Conservation (phyloP, 768 basidiomycete species). For the Collybia nuda region DNA sequence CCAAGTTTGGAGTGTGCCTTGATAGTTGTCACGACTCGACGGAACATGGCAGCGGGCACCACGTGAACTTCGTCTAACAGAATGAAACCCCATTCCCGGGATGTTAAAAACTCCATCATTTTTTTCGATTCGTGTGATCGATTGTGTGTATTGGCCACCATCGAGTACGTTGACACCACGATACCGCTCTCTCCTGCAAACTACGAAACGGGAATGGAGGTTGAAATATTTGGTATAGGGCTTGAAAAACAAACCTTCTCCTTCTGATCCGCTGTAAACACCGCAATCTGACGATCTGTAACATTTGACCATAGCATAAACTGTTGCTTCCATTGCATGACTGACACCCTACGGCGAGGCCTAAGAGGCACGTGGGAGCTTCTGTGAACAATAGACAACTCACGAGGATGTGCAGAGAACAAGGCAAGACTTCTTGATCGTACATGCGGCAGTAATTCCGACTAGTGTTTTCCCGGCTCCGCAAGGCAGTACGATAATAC, state of each 20-base stretch:
- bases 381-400: slow-evolving; percentile 29
- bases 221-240: slow-evolving; percentile 1
- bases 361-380: slow-evolving; percentile 8
- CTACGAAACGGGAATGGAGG: slow-evolving; percentile 37
- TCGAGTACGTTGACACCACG: slow-evolving; percentile 98
- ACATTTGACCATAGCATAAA: slow-evolving; percentile 99
- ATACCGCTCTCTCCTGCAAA: slow-evolving; percentile 98
- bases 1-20: slow-evolving; percentile 99
- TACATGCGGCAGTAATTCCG: slow-evolving; percentile 99
- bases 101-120: slow-evolving; percentile 99
- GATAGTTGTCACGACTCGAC: slow-evolving; percentile 95
- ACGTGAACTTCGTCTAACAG: slow-evolving; percentile 98
- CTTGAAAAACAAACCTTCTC: slow-evolving; percentile 66
- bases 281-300: slow-evolving; percentile 92
- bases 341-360: slow-evolving; percentile 61
- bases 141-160: slow-evolving; percentile 99
- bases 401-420: slow-evolving; percentile 98
- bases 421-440: slow-evolving; percentile 97
- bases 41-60: slow-evolving; percentile 98
- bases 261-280: slow-evolving; percentile 97
- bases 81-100: slow-evolving; percentile 99
- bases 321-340: slow-evolving; percentile 99
- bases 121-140: slow-evolving; percentile 99
- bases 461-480: slow-evolving; percentile 99
- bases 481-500: slow-evolving; percentile 97